Conservation (phyloP, 1,284 basidiomycete species). For the Cronartium ribicola region DNA sequence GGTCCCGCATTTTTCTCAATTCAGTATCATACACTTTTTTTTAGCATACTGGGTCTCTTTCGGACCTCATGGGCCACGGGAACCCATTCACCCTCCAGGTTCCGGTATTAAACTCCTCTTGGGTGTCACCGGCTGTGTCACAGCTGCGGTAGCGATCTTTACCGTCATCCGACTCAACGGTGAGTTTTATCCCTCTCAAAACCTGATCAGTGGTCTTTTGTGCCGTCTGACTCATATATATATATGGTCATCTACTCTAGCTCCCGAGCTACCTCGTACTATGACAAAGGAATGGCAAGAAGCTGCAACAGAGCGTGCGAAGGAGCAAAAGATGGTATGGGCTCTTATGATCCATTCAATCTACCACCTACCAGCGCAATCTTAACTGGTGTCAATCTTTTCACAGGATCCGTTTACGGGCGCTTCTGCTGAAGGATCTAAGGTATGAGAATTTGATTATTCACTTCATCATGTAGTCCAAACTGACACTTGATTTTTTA, state of each 20-base stretch:
- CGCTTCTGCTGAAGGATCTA: conserved; percentile 34
- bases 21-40: too few relatives aligned
- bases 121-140: conserved; percentile 40
- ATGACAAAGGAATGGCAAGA: conserved; percentile 43
- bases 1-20: too few relatives aligned
- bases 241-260: not conserved
- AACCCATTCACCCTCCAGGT: conserved; percentile 42
- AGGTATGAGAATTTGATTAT: conserved; percentile 18
- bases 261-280: conserved; percentile 32
- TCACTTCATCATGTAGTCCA: not conserved
- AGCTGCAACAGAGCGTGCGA: conserved; percentile 37
- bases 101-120: conserved; percentile 41
- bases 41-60: conserved; percentile 42
- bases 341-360: not conserved
- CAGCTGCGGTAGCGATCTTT: conserved; percentile 33
- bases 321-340: conserved; percentile 43
- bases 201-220: too few relatives aligned
- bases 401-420: conserved; percentile 41
- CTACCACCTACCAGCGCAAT: not conserved
- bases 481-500: not conserved
- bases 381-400: not conserved
- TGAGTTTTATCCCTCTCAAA: conserved; percentile 1
- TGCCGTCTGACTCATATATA: not conserved
- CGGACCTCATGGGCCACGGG: conserved; percentile 40
- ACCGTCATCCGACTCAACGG: conserved; percentile 24